Base-by-base conservation (phyloP, 192 early-diverging fungal species). In the Coemansia aciculifera region DNA sequence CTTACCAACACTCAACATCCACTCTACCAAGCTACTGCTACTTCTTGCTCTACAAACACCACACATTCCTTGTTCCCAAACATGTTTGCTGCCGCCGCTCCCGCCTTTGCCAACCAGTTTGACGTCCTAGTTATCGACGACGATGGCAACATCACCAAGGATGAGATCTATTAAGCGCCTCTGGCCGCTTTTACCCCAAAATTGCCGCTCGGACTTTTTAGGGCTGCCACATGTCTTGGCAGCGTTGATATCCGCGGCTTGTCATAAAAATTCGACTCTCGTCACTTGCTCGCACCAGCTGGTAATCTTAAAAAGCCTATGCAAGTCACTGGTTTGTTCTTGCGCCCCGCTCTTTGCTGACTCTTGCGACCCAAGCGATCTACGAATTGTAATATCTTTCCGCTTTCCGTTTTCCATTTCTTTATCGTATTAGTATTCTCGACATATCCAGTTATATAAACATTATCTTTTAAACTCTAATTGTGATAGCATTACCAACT, bases 61-160 rank as follows among this genome's bases (percentile, higher is more conserved):
- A 64, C 27, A 54, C 38, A 12, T 52, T 39, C 7, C 54, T 24
- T n/a, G 21, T 27, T 42, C 34, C 21, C 59, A 34, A 31, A 46
- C 56, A 70, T 67, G 63, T 62, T 46, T 46, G 39, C 62, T 51
- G 12, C 69, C 1, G 17, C 24, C 44, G 34, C 48, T 19, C 52
- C 51, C 60, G 27, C 43, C 7, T 63, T 71, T 57, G 54, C 17
- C 69, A 64, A 44, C 75, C 67, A 37, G 19, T 59, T 65, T 9
- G 66, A 72, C 19, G 62, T 71, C 19, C 49, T 68, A 2, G 19
- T 40, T 23, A 57, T 77, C 23, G 66, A 72, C 19, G 65, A 68
- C 9, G 57, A 77, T 12, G 75, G 75, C 57, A 48, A 31, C 48
- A 17, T 77, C 42, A 44, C 49, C 62, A 64, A 65, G 62, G 62